phyloP scores from a whole-genome alignment of 805 yeast species.

The Candida methanosorbosa region DNA sequence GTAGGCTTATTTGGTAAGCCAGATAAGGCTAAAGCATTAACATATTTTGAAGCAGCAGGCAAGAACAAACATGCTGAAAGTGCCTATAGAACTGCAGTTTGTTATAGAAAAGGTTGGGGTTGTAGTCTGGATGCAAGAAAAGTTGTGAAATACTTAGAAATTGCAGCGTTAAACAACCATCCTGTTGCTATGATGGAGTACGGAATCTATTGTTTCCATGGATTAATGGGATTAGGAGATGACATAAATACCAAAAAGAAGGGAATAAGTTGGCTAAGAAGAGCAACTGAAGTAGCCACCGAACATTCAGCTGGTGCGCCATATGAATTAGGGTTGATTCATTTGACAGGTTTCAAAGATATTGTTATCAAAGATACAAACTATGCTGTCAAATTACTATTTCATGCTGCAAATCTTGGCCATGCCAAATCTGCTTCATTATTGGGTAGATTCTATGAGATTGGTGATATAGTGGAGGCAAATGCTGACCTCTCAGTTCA shows the following conservation, averaged over 20 bases:
- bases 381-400: slow-evolving; percentile 79
- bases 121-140: slow-evolving; percentile 81
- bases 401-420: slow-evolving; percentile 84
- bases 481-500: slow-evolving; percentile 83
- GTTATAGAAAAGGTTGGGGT: slow-evolving; percentile 93
- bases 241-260: slow-evolving; percentile 65
- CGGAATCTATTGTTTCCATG: slow-evolving; percentile 79
- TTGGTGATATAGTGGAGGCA: slow-evolving; percentile 66
- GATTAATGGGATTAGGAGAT: slow-evolving; percentile 71
- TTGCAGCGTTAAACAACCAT: slow-evolving; percentile 86
- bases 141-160: slow-evolving; percentile 72
- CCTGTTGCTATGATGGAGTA: slow-evolving; percentile 95
- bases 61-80: slow-evolving; percentile 90
- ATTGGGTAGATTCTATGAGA: slow-evolving; percentile 78
- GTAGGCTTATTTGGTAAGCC: slow-evolving; percentile 78
- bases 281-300: slow-evolving; percentile 79
- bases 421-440: slow-evolving; percentile 73
- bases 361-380: slow-evolving; percentile 74
- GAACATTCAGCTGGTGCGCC: slow-evolving; percentile 91
- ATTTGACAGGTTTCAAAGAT: slow-evolving; percentile 78
- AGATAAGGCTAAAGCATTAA: slow-evolving; percentile 69
- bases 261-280: slow-evolving; percentile 87
- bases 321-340: slow-evolving; percentile 79
- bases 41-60: slow-evolving; percentile 79
- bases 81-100: slow-evolving; percentile 83